These are phyloP conservation scores for Gaertneriomyces semiglobifer DNA, from an alignment of 192 early-diverging fungal species.

Conservation along the genomic window DNA sequence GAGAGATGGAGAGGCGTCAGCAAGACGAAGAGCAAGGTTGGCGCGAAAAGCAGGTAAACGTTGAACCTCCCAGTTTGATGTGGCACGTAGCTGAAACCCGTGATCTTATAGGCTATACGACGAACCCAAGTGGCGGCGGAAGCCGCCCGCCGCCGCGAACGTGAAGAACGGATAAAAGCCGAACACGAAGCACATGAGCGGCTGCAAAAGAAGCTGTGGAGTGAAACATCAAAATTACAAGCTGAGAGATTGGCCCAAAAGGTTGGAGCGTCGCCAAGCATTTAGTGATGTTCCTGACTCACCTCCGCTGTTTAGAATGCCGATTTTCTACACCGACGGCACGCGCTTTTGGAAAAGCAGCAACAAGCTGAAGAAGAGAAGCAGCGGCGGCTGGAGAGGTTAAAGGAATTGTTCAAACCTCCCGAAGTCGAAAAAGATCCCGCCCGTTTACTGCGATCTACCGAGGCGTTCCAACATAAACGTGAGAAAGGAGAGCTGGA, in stretches of 20 bases:
- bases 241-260: slow-evolving; percentile 4
- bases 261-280: neutral
- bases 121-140: neutral
- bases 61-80: neutral
- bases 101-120: neutral
- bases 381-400: neutral
- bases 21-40: neutral
- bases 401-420: neutral
- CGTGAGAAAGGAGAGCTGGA: neutral
- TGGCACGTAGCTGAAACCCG: neutral
- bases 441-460: slow-evolving; percentile 11
- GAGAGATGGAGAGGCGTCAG: neutral
- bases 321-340: neutral
- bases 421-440: slow-evolving; percentile 11
- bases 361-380: slow-evolving; percentile 4
- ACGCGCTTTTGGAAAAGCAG: neutral
- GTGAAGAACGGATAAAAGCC: neutral
- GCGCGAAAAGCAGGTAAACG: slow-evolving; percentile 5
- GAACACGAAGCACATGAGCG: neutral
- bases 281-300: neutral
- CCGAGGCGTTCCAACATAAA: slow-evolving; percentile 9
- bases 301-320: slow-evolving; percentile 3
- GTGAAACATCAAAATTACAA: neutral
- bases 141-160: neutral
- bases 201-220: neutral